Evolutionary conservation across 257 asterid species (phyloP), one percentile per base, ranked within the genome.

Genomic region (Ophiorrhiza pumila): DNA sequence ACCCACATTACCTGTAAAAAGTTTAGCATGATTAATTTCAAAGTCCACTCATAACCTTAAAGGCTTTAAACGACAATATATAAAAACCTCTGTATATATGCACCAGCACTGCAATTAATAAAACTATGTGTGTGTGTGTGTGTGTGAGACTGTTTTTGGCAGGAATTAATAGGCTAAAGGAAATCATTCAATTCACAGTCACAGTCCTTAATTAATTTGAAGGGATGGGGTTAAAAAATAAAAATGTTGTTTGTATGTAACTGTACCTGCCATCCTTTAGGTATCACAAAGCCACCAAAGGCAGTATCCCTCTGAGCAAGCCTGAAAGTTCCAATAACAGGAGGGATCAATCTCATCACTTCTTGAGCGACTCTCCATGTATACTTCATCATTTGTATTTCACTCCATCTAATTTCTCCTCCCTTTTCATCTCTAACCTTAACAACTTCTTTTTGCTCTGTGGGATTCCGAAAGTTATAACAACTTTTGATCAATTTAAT

Each of bases 281-380:
- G 72, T 47, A 68, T 68, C 23, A 46, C 57, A 68, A 68, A 68
- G 15, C 43, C 72, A 52, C 60, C 60, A 68, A 31, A 68, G 4
- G 45, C 1, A 6, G 41, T 6, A 41, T 68, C 60, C 57, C 72
- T 47, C 31, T 68, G 58, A 20, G 72, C 47, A 32, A 31, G 27
- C 47, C 32, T 68, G 34, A 68, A 68, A 31, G 72, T 68, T 22
- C 72, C 72, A 68, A 39, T 10, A 47, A 68, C 61, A 31, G 72
- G 72, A 31, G 72, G 72, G 35, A 68, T 68, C 61, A 68, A 32
- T 12, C 72, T 68, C 72, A 68, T 49, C 4, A 49, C 72, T 49
- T 68, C 72, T 34, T 47, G 72, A 29, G 72, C 72, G 31, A 68
- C 55, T 32, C 45, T 68, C 72, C 72, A 68, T 68, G 72, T 68